Conservation (phyloP, 441 rosid species). For the Corymbia citriodora region DNA sequence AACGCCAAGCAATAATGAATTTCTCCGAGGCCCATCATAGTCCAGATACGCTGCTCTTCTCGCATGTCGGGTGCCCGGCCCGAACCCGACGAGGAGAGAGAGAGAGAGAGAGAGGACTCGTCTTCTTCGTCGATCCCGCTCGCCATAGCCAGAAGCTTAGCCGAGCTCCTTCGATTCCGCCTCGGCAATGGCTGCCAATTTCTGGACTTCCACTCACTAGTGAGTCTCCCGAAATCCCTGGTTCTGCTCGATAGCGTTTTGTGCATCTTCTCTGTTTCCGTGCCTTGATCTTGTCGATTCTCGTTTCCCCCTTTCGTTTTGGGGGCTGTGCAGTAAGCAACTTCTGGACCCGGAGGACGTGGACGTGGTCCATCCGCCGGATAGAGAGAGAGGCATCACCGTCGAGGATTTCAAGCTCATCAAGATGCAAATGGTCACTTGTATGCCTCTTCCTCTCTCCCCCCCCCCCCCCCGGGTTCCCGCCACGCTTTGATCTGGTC, state of each 20-base stretch:
- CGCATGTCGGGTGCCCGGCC: background rate
- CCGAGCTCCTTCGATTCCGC: background rate
- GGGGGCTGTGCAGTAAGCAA: conserved; percentile 38
- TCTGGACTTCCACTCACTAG: conserved; percentile 86
- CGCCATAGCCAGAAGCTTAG: background rate
- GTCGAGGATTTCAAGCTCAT: conserved; percentile 80
- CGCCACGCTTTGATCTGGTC: background rate
- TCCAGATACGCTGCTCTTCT: background rate
- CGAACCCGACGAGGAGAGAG: background rate
- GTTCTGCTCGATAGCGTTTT: background rate
- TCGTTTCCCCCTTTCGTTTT: background rate
- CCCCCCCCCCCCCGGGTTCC: background rate
- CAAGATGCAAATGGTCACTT: conserved; percentile 71
- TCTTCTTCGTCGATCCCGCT: background rate
- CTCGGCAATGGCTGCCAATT: conserved; percentile 70
- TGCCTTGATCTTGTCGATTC: background rate
- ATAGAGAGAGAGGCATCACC: conserved; percentile 70
- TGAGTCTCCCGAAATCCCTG: conserved; percentile 7
- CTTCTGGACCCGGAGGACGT: conserved; percentile 79
- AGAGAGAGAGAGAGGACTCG: background rate
- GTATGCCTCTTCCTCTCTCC: conserved; percentile 19
- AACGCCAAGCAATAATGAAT: background rate
- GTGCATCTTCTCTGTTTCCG: background rate
- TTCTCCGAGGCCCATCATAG: background rate
- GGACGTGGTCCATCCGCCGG: conserved; percentile 54